Percentiles rank a stretch among this genome's conserved stretches.
Evolutionary conservation across 345 rosid genomes (phyloP).

Genomic region (Eucalyptus erythrocorys): DNA sequence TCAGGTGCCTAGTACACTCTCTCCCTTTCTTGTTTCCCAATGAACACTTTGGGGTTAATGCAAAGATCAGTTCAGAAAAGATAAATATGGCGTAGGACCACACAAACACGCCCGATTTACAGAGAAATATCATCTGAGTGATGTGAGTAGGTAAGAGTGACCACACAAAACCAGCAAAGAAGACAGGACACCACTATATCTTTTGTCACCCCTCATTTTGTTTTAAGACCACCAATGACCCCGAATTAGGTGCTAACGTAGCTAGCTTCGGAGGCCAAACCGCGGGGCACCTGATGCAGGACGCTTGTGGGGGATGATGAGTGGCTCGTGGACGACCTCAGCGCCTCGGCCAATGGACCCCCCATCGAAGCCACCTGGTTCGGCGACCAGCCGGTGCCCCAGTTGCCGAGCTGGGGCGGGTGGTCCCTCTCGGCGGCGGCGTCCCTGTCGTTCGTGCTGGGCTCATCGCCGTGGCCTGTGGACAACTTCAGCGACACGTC

Average conservation of each 20-base stretch:
- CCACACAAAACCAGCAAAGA: neutral
- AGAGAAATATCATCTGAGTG: neutral
- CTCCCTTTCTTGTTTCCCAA: neutral
- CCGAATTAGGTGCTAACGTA: neutral
- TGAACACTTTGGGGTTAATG: neutral
- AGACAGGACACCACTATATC: neutral
- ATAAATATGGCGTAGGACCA: neutral
- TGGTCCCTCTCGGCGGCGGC: constrained; percentile 19
- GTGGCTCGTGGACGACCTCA: constrained; percentile 46
- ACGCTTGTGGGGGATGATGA: constrained; percentile 67
- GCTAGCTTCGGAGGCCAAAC: constrained; percentile 24
- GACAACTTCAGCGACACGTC: constrained; percentile 85
- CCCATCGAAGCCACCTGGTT: constrained; percentile 58
- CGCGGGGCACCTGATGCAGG: constrained; percentile 48
- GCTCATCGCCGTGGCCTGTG: constrained; percentile 48
- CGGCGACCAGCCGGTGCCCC: constrained; percentile 36
- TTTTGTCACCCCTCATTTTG: neutral
- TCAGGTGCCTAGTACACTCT: neutral
- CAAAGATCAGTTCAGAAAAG: neutral
- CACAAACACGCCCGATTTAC: neutral
- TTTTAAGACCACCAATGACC: neutral
- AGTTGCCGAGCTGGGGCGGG: constrained; percentile 43
- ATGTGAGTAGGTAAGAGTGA: neutral
- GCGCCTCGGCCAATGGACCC: constrained; percentile 82
- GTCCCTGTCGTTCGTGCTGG: neutral